These are phyloP conservation scores for Colletotrichum cereale DNA, from an alignment of 2,329 filamentous ascomycete species.

Conservation along the genomic window DNA sequence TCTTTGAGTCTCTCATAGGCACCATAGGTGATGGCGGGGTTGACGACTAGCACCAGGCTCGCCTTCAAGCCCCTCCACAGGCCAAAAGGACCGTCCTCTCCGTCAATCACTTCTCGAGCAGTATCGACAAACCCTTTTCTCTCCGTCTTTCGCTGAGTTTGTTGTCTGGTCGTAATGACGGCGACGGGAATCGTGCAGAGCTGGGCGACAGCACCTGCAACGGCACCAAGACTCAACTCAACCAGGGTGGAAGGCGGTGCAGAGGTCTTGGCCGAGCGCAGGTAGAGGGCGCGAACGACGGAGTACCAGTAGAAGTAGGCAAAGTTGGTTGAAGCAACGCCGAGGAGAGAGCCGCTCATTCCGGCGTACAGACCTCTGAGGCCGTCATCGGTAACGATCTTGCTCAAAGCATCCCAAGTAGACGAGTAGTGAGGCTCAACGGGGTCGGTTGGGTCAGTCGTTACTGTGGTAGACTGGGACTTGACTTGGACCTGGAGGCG, in stretches of 20 bases:
- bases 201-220: conserved; percentile 91
- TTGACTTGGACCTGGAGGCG: conserved; percentile 95
- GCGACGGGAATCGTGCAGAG: conserved; percentile 96
- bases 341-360: conserved; percentile 86
- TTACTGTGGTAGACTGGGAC: conserved; percentile 58
- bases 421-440: conserved; percentile 83
- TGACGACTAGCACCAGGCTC: conserved; percentile 93
- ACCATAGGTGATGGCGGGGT: conserved; percentile 97
- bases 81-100: conserved; percentile 89
- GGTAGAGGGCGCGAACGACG: conserved; percentile 84
- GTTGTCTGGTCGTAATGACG: conserved; percentile 94
- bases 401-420: conserved; percentile 87
- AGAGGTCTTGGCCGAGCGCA: conserved; percentile 66
- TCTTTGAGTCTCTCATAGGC: conserved; percentile 92
- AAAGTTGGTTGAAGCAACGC: conserved; percentile 97
- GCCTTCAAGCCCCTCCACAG: conserved; percentile 97
- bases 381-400: conserved; percentile 86
- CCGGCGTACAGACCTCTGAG: conserved; percentile 87
- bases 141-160: conserved; percentile 88
- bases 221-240: conserved; percentile 87
- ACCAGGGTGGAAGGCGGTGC: conserved; percentile 79
- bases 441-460: conserved; percentile 56
- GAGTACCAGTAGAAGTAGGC: conserved; percentile 99
- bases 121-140: conserved; percentile 90
- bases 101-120: conserved; percentile 87